Percentiles rank a stretch among this genome's conserved stretches.
Evolutionary conservation across 495 filamentous ascomycete species (phyloP).

Genomic region (Penicillium cosmopolitanum): DNA sequence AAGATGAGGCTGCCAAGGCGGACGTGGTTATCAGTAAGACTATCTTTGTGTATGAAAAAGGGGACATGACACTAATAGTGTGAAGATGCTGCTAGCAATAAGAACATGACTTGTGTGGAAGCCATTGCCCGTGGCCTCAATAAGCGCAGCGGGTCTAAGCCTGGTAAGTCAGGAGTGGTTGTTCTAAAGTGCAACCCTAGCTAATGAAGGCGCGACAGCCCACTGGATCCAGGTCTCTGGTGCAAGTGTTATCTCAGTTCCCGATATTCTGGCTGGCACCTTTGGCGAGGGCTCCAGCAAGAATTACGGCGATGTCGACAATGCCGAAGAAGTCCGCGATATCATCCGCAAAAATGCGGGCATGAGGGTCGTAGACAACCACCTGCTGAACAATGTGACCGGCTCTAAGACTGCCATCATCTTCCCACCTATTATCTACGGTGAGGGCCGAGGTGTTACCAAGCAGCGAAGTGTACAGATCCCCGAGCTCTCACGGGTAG

Average conservation of each 20-base stretch:
- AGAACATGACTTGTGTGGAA: constrained; percentile 43
- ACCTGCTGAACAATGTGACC: constrained; percentile 45
- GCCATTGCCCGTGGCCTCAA: constrained; percentile 43
- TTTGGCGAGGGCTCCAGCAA: constrained; percentile 31
- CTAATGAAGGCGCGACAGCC: constrained; percentile 14
- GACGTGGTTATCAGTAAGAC: constrained; percentile 54
- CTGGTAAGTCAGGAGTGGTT: constrained; percentile 12
- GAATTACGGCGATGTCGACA: constrained; percentile 29
- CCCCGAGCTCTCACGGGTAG: constrained; percentile 53
- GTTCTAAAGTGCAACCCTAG: neutral
- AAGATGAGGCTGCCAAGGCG: constrained; percentile 46
- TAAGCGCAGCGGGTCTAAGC: constrained; percentile 22
- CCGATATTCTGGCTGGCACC: constrained; percentile 29
- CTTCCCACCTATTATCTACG: constrained; percentile 74
- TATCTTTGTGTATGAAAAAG: constrained; percentile 14
- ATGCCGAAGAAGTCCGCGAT: constrained; percentile 32
- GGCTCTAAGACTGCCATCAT: constrained; percentile 64
- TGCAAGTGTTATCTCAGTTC: constrained; percentile 34
- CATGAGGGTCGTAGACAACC: constrained; percentile 56
- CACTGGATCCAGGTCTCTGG: constrained; percentile 42
- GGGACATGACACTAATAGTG: neutral
- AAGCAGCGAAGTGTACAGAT: constrained; percentile 67
- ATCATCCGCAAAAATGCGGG: constrained; percentile 47
- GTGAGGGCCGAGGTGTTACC: constrained; percentile 62
- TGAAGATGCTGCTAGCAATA: constrained; percentile 44